These are phyloP conservation scores for Fusarium sp. DNA, from an alignment of 2,329 filamentous ascomycete species.

Conservation along the genomic window DNA sequence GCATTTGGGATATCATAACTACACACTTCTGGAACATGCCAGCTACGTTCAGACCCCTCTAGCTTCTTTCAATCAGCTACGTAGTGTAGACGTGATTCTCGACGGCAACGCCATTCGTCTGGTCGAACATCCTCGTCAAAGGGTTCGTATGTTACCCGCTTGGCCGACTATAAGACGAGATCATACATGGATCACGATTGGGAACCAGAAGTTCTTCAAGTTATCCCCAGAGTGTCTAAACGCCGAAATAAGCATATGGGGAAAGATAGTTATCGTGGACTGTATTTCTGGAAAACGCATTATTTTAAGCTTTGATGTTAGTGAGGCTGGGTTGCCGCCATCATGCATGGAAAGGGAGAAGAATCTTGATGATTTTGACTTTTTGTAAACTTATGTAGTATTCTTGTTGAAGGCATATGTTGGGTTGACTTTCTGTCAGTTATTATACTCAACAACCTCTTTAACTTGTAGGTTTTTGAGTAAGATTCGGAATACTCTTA, in stretches of 20 bases:
- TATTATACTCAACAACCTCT: no score
- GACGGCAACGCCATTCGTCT: fast-evolving
- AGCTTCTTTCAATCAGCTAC: fast-evolving
- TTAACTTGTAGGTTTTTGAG: no score
- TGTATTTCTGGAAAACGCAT: neutral
- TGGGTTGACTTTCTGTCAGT: no score
- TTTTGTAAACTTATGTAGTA: no score
- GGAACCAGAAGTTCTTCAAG: neutral
- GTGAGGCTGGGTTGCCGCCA: neutral
- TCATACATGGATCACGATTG: neutral
- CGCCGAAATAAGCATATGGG: neutral
- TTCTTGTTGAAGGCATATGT: no score
- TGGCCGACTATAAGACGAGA: no score
- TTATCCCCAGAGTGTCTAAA: neutral
- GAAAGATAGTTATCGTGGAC: fast-evolving
- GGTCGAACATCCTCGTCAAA: fast-evolving
- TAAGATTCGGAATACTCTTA: no score
- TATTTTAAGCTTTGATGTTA: neutral
- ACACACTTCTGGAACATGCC: fast-evolving
- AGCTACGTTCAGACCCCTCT: fast-evolving
- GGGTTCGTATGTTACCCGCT: no score
- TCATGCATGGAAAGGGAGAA: neutral
- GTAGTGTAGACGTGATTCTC: neutral
- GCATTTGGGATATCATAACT: neutral
- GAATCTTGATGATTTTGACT: no score